Base-by-base conservation (phyloP, 352 stramenopile genomes). In the Phytophthora sp. region DNA sequence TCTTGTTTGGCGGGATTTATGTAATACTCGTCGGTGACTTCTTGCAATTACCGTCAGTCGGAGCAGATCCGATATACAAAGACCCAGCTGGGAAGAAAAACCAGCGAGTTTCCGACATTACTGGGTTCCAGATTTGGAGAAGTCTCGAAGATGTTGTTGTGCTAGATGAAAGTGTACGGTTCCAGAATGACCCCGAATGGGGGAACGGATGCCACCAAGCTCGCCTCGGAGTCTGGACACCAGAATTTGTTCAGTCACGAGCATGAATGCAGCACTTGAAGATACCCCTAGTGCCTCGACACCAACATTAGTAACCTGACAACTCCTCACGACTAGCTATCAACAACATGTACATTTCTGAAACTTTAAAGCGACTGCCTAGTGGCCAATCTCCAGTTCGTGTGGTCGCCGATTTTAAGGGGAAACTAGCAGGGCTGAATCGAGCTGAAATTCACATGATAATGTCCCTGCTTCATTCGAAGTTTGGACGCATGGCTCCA, bases 111-210 rank as follows among this genome's bases (percentile, higher is more conserved):
- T 34, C n/a, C 12, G 28, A 34, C 12, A 5, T 50, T 4, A 23
- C 2, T 9, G 39, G 39, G 4, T 60, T 27, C n/a, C 10, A 60
- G 30, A 12, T 51, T 7, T 60, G 52, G 39, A 26, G 30, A 26
- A 32, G 1, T 7, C 21, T 60, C 17, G 31, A 2, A 5, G 42
- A 11, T 21, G 38, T 44, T 1, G 21, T 60, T 1, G 4, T 60
- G 7, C 21, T 44, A 7, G 39, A 35, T 12, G 51, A 59, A 12
- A 51, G 38, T 15, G 51, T 59, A 9, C 51, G 51, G 5, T 44
- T 59, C 31, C 27, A 24, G 6, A 28, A 28, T 10, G n/a, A 59
- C 11, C 51, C 39, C 3, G 51, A 50, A 5, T 59, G 51, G 27
- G 51, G 38, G 11, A 5, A 59, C 3, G 37, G 28, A 5, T 59